Evolutionary conservation across 768 basidiomycete genomes (phyloP).

Genomic region (Rhizopogon sp.): DNA sequence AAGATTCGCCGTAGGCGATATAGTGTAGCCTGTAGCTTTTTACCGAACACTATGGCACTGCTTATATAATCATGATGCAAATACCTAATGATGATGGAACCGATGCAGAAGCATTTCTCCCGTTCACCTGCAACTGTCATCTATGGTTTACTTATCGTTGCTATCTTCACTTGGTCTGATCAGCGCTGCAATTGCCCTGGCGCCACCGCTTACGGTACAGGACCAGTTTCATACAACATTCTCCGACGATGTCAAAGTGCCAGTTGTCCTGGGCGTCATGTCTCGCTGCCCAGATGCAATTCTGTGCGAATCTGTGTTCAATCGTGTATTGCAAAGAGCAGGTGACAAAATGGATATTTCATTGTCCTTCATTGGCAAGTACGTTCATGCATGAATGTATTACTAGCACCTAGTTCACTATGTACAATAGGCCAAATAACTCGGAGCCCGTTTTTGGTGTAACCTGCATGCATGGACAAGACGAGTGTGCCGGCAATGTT

Average conservation of each 20-base stretch:
- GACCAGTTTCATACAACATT: conserved; percentile 9
- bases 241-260: conserved; percentile 35
- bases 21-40: neutral
- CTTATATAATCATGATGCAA: conserved; percentile 13
- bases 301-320: conserved; percentile 73
- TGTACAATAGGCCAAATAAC: conserved; percentile 48
- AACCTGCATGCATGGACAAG: conserved; percentile 71
- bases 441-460: conserved; percentile 72
- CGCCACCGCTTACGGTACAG: conserved; percentile 17
- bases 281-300: conserved; percentile 79
- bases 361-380: conserved; percentile 74
- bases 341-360: conserved; percentile 61
- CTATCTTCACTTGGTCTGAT: conserved; percentile 15
- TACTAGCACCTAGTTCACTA: conserved; percentile 8
- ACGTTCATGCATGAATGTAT: conserved; percentile 24
- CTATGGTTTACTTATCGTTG: conserved; percentile 1
- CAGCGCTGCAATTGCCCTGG: conserved; percentile 8
- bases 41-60: neutral
- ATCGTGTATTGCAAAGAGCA: conserved; percentile 61
- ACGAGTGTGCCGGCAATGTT: conserved; percentile 86
- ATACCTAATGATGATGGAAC: conserved; percentile 2
- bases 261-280: conserved; percentile 57
- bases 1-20: conserved; percentile 24
- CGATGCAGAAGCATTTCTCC: conserved; percentile 1
- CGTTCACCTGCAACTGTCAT: conserved; percentile 7